Percentiles rank a stretch among this genome's conserved stretches.
phyloP scores from a whole-genome alignment of 208 protist species.

The Crithidia sp. region DNA sequence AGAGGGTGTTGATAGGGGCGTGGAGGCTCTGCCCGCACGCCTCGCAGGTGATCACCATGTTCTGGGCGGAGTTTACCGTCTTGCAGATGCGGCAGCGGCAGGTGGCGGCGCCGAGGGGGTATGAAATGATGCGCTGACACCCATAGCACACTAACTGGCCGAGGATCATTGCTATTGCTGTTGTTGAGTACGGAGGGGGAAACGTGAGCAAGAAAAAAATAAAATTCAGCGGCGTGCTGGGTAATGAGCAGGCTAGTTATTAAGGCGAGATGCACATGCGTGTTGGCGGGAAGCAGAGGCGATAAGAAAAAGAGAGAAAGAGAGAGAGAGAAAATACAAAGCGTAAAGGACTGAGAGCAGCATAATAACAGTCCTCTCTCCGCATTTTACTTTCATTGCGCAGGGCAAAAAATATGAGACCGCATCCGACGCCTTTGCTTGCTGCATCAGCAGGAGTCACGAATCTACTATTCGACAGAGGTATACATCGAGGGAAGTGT shows the following conservation, averaged over 20 bases:
- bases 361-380: no score
- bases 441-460: no score
- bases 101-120: slow-evolving; percentile 69
- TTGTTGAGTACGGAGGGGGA: not conserved
- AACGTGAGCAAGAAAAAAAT: slow-evolving; percentile 7
- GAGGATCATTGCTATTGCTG: slow-evolving; percentile 43
- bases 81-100: slow-evolving; percentile 79
- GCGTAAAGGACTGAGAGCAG: no score
- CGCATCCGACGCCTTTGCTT: no score
- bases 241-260: no score
- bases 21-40: slow-evolving; percentile 50
- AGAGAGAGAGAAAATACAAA: slow-evolving; percentile 2
- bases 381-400: no score
- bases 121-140: slow-evolving; percentile 75
- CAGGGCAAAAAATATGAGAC: no score
- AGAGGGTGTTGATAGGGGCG: slow-evolving; percentile 79
- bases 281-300: not conserved
- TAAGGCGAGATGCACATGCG: no score
- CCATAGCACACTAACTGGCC: slow-evolving; percentile 70
- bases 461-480: no score
- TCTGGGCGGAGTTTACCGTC: slow-evolving; percentile 65
- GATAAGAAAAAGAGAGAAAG: slow-evolving; percentile 1
- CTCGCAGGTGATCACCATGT: slow-evolving; percentile 55
- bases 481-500: no score
- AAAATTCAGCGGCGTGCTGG: not conserved